Percentiles rank a stretch among this genome's conserved stretches.
Conservation (phyloP, 2,329 filamentous ascomycete species). For the Pseudopithomyces maydicus region DNA sequence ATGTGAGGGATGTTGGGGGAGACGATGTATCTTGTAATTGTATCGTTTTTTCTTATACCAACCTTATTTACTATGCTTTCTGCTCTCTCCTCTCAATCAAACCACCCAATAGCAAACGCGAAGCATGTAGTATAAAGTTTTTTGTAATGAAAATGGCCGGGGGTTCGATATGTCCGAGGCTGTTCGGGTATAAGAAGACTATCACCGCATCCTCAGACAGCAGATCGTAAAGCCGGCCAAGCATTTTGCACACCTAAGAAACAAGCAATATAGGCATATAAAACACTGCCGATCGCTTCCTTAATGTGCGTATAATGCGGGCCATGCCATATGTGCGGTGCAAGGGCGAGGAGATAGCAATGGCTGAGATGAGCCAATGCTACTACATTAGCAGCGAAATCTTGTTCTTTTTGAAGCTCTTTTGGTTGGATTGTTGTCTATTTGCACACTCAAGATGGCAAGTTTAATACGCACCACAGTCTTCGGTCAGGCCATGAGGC, state of each 20-base stretch:
- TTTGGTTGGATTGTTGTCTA: background rate
- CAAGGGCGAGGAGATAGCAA: background rate
- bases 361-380: slow-evolving; percentile 4
- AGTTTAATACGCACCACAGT: slow-evolving; percentile 9
- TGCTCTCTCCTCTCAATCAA: too few species aligned
- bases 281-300: background rate
- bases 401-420: background rate
- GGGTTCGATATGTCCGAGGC: background rate
- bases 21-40: too few species aligned
- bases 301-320: background rate
- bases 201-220: background rate
- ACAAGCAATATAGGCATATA: background rate
- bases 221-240: background rate
- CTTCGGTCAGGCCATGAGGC: slow-evolving; percentile 16
- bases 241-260: background rate
- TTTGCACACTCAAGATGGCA: background rate
- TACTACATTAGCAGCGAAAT: background rate
- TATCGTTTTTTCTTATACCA: too few species aligned
- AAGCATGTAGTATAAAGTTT: too few species aligned
- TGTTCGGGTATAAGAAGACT: background rate
- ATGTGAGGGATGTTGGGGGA: too few species aligned
- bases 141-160: too few species aligned
- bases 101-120: too few species aligned
- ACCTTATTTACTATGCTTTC: too few species aligned
- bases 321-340: background rate